These are phyloP conservation scores for Corchorus olitorius DNA, from an alignment of 345 rosid genomes.

Conservation along the genomic window DNA sequence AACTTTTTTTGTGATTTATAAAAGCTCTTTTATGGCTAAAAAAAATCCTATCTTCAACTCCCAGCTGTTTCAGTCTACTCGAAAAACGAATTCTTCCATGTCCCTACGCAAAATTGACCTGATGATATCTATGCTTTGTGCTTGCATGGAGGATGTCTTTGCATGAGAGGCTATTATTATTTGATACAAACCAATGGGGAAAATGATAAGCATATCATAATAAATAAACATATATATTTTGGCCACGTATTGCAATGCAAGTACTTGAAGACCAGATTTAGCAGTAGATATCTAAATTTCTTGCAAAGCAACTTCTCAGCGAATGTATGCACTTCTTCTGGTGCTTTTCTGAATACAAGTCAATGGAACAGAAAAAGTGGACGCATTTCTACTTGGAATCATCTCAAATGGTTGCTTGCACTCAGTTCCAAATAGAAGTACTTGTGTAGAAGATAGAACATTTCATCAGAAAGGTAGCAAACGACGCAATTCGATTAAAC, in stretches of 20 bases:
- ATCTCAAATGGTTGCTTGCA: background rate
- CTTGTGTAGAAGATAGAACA: background rate
- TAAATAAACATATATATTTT: too few species aligned
- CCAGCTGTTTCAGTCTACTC: too few species aligned
- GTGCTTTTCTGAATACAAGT: background rate
- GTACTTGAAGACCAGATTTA: background rate
- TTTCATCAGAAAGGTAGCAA: background rate
- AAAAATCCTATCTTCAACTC: too few species aligned
- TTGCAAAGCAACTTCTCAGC: background rate
- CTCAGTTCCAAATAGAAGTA: background rate
- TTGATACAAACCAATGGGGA: too few species aligned
- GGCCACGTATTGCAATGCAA: background rate
- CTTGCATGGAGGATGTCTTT: too few species aligned
- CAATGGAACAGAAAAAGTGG: background rate
- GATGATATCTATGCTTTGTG: too few species aligned
- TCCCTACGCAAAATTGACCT: too few species aligned
- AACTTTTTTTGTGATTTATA: too few species aligned
- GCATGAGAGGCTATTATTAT: too few species aligned
- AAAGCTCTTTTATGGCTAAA: too few species aligned
- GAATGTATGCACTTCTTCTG: background rate
- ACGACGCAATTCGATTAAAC: background rate
- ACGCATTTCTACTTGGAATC: background rate
- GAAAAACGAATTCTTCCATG: too few species aligned
- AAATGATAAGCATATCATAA: too few species aligned
- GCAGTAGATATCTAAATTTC: background rate